A percentile compares a stretch with the other conserved stretches of the same genome.
These are phyloP conservation scores for Mycena amicta DNA, from an alignment of 768 basidiomycete species.

Conservation along the genomic window DNA sequence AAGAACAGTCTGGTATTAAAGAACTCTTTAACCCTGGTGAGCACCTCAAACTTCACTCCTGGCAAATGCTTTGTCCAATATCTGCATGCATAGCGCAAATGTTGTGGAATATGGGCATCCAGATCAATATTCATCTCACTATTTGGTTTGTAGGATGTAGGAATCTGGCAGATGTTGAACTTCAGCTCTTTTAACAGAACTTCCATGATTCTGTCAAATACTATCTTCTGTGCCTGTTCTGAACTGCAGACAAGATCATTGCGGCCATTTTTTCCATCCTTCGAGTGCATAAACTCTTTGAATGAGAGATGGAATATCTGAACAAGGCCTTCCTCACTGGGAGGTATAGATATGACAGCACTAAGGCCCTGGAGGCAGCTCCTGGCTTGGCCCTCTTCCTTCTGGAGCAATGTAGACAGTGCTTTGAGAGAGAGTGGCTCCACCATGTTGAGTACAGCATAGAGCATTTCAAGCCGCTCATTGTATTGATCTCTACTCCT, in stretches of 20 bases:
- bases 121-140: background rate
- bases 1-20: background rate
- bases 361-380: background rate
- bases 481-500: background rate
- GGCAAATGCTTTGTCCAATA: background rate
- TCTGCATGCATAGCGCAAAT: background rate
- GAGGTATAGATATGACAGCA: background rate
- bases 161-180: background rate
- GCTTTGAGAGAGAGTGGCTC: background rate
- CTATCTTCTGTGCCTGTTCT: background rate
- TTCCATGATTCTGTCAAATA: background rate
- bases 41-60: background rate
- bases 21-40: background rate
- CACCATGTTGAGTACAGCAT: background rate
- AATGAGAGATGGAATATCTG: background rate
- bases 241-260: background rate
- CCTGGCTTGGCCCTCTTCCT: background rate
- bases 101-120: background rate
- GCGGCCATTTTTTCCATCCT: background rate
- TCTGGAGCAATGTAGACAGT: background rate
- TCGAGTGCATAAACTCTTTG: background rate
- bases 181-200: background rate
- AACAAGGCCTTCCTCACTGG: background rate
- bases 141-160: background rate
- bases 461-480: background rate